Evolutionary conservation across 2,329 filamentous ascomycete species (phyloP), one percentile per base, ranked within the genome.

Genomic region (Colletotrichum eleusines): DNA sequence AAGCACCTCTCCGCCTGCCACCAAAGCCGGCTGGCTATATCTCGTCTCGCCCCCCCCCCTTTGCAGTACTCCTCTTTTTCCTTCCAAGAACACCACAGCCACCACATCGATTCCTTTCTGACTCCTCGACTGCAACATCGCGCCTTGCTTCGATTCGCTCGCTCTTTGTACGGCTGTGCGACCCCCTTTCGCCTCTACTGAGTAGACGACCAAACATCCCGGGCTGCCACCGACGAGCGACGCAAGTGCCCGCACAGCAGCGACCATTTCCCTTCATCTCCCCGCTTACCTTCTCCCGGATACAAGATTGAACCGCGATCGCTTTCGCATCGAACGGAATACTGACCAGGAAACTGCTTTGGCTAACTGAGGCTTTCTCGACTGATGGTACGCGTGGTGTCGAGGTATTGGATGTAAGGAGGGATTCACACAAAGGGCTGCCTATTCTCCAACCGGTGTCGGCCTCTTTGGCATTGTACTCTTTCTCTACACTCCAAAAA

Each of bases 381-480:
- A 73, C 62, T 72, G 73, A 73, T 74, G 73, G 66, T 73, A 48
- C 63, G 63, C 66, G 60, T 54, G 73, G 73, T 68, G 55, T 66
- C 69, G 71, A 73, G 71, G 67, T 73, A 73, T 72, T 72, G 73
- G 71, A 63, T 66, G 69, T 65, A 53, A 66, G 73, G 73, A 74
- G 73, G 73, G 57, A 66, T 66, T 71, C 69, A 71, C 64, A 53
- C 69, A 73, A 74, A 73, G 71, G 72, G 66, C 68, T 73, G 63
- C 71, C 70, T 74, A 66, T 73, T 73, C 57, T 69, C 65, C 66
- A 67, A 61, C 55, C 54, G 68, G 64, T 71, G 72, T 73, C 71
- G 68, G 66, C 74, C 73, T 70, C 63, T 69, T 72, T 66, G 74
- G 74, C 74, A 71, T 74, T 75, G 74, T 75, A 75, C 72, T 75